Evolutionary conservation across 2,329 filamentous ascomycete species (phyloP), one percentile per base, ranked within the genome.

Genomic region (Hymenotorrendiella dingleyae): DNA sequence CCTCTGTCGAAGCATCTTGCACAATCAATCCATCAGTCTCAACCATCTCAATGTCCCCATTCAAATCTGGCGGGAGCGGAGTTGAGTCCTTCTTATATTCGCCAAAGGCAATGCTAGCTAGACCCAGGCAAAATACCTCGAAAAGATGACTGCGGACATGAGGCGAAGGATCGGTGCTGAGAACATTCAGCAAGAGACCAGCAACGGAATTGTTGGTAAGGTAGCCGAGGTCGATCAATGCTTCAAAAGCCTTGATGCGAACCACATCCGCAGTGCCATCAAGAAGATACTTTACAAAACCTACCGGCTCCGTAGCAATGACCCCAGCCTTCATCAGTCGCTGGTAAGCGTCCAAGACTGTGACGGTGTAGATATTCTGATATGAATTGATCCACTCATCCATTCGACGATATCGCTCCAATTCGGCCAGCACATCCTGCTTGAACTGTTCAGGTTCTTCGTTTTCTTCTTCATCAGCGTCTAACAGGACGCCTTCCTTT

Each of bases 331-430:
- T 80, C 79, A 83, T 83, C 39, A 84, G 63, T 29, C 66, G 68
- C 55, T 72, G 70, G 55, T 80, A 77, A 43, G 80, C 80, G 43
- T 80, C 73, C 32, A 84, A 62, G 4, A 76, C 76, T 14, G 80
- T 74, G 48, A 73, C 70, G 14, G 80, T 82, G 70, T 78, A 80
- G 42, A 80, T 71, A 48, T 84, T 85, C 46, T 83, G 78, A 55
- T 81, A 82, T 3, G 80, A 83, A 46, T 75, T 69, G 12, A 77
- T 77, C 73, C 81, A 84, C 57, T 84, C 79, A 55, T 85, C 81
- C 64, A 80, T 80, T 17, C 80, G 71, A 36, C 80, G 72, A 52
- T 81, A 79, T 40, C 80, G 72, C 53, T 84, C 79, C 35, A 85
- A 81, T 58, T 83, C 78, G 41, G 77, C 75, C 76, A 80, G 35